Percentiles rank a stretch among this genome's conserved stretches.
These are phyloP conservation scores for Ganoderma meredithae DNA, from an alignment of 1,284 basidiomycete species.

Conservation along the genomic window DNA sequence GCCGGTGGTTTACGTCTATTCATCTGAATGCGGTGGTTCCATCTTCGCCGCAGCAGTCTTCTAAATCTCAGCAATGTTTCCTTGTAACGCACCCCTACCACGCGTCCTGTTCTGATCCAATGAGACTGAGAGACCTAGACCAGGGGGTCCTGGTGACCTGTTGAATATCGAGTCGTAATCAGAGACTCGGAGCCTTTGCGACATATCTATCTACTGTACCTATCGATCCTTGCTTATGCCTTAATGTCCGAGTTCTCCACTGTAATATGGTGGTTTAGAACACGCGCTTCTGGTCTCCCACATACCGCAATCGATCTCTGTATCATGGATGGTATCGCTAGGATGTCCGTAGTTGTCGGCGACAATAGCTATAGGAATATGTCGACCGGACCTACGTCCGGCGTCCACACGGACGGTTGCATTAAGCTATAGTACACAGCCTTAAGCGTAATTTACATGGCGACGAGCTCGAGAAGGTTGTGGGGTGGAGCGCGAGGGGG, in stretches of 20 bases:
- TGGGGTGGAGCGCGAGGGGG: not conserved
- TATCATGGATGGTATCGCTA: not conserved
- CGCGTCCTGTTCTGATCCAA: not conserved
- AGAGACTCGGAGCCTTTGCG: not conserved
- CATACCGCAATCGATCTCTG: not conserved
- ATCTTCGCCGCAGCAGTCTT: not conserved
- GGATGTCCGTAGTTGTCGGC: not conserved
- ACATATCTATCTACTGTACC: too few relatives aligned
- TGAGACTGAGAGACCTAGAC: too few relatives aligned
- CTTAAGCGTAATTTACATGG: not conserved
- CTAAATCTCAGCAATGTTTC: not conserved
- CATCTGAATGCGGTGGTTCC: not conserved
- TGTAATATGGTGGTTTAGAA: not conserved
- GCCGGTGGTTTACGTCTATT: not conserved
- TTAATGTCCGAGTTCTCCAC: not conserved
- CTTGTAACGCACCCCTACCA: not conserved
- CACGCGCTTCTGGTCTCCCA: not conserved
- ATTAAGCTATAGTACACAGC: conserved; percentile 10
- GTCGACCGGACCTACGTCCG: not conserved
- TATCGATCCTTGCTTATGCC: not conserved
- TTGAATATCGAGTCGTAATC: not conserved
- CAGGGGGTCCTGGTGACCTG: not conserved
- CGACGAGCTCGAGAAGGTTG: not conserved
- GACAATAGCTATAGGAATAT: not conserved
- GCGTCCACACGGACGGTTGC: conserved; percentile 4